Base-by-base conservation (phyloP, 345 rosid species). In the Draba incana region DNA sequence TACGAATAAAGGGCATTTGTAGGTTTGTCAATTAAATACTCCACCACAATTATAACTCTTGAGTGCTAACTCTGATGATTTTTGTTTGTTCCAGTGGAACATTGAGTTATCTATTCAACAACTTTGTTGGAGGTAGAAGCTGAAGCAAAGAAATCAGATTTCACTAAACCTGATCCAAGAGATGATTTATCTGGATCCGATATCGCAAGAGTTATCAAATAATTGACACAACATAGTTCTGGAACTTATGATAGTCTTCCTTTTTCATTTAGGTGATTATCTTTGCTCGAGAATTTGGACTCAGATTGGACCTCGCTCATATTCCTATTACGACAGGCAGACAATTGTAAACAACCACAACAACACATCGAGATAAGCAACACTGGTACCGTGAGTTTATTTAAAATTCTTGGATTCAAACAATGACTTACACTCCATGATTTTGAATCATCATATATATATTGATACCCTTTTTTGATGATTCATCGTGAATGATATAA, bases 171-270 rank as follows among this genome's bases (percentile, higher is more conserved):
- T 39, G 99, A 94, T 86, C 98, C 98, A 27, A 86, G 99, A 79
- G 99, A 94, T 70, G 99, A 94, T 83, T 85, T 94, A 43, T 89
- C 99, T 70, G 99, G 99, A 81, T 86, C 89, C 13, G 99, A 94
- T 88, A 98, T 94, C 63, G 98, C 95, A 23, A 78, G 99, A 92
- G 98, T 97, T 91, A 72, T 16, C 24, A n/a, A n/a, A n/a, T n/a
- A 59, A 59, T 4, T 43, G 3, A 8, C 13, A 9, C 50, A 27
- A 23, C 30, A 63, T 12, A 46, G 33, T 68, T 47, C 23, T 46
- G 47, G 13, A 69, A 42, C 72, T n/a, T 88, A 89, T 90, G 74
- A 84, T 85, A 16, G 80, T 33, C 39, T 2, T 33, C 3, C 20
- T 14, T 24, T 49, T 58, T 37, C n/a, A 57, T 68, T 11, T 76